Conservation (phyloP, 495 filamentous ascomycete species). For the Penicillium silybi region DNA sequence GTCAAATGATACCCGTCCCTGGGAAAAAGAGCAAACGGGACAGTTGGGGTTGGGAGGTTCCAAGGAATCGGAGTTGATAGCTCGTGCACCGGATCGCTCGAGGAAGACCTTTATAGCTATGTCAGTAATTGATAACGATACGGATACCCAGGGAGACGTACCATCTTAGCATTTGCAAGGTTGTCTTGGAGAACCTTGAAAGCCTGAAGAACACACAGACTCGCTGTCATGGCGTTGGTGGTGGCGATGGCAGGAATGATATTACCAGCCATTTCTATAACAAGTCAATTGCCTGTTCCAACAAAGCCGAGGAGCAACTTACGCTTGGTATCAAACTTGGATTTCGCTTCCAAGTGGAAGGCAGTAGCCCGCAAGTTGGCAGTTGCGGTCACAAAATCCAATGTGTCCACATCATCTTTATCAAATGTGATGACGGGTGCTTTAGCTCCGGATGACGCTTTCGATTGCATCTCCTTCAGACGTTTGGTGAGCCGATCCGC, state of each 20-base stretch:
- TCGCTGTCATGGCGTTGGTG: conserved; percentile 94
- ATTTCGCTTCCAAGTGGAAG: conserved; percentile 82
- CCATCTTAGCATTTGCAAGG: conserved; percentile 57
- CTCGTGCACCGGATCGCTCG: conserved; percentile 60
- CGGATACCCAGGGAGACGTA: conserved; percentile 6
- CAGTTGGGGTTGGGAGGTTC: conserved; percentile 76
- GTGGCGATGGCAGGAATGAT: conserved; percentile 99
- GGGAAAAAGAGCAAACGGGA: conserved; percentile 72
- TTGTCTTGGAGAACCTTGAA: conserved; percentile 85
- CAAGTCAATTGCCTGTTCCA: conserved; percentile 1
- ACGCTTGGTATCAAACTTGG: conserved; percentile 95
- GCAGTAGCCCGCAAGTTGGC: conserved; percentile 82
- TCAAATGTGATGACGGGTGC: conserved; percentile 78
- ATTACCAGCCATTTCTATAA: conserved; percentile 89
- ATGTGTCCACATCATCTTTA: conserved; percentile 93
- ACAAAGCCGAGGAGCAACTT: conserved; percentile 10
- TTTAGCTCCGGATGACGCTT: conserved; percentile 39
- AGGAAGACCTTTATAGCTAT: conserved; percentile 64
- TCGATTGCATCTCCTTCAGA: conserved; percentile 54
- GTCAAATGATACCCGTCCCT: conserved; percentile 63
- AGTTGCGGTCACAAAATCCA: conserved; percentile 90
- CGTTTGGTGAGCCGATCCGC: conserved; percentile 72
- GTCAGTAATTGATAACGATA: conserved; percentile 2
- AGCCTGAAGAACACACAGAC: conserved; percentile 86
- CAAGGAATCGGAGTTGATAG: conserved; percentile 72